phyloP scores from a whole-genome alignment of 306 rosid genomes.

The Glycine latifolia region DNA sequence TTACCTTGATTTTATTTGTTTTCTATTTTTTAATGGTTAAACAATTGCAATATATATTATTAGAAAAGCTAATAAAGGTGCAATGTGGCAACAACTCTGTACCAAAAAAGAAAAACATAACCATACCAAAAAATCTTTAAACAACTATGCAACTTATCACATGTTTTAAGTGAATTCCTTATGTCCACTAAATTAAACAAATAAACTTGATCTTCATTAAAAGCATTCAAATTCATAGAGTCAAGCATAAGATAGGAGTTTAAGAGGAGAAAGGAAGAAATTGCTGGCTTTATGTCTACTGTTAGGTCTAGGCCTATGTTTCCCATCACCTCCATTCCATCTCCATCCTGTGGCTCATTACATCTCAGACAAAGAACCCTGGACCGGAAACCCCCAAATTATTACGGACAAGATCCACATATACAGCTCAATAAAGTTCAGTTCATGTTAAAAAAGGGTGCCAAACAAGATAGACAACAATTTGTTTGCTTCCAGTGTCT shows the following conservation, averaged over 20 bases:
- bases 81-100: no score
- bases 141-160: background rate
- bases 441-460: slow-evolving; percentile 11
- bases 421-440: slow-evolving; percentile 37
- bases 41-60: no score
- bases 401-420: slow-evolving; percentile 51
- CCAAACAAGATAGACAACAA: background rate
- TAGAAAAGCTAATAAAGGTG: no score
- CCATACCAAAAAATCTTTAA: no score
- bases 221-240: background rate
- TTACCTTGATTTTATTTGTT: no score
- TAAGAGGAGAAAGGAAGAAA: slow-evolving; percentile 26
- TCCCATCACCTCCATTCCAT: slow-evolving; percentile 25
- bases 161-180: background rate
- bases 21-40: no score
- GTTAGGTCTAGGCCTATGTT: slow-evolving; percentile 8
- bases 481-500: slow-evolving; percentile 26
- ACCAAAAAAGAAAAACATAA: no score
- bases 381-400: slow-evolving; percentile 11
- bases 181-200: background rate
- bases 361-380: slow-evolving; percentile 34
- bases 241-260: background rate
- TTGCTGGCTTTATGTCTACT: slow-evolving; percentile 25
- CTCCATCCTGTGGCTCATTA: slow-evolving; percentile 34
- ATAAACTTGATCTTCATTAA: background rate